Base-by-base conservation (phyloP, 768 basidiomycete genomes). In the Hygrophoropsis aurantiaca region DNA sequence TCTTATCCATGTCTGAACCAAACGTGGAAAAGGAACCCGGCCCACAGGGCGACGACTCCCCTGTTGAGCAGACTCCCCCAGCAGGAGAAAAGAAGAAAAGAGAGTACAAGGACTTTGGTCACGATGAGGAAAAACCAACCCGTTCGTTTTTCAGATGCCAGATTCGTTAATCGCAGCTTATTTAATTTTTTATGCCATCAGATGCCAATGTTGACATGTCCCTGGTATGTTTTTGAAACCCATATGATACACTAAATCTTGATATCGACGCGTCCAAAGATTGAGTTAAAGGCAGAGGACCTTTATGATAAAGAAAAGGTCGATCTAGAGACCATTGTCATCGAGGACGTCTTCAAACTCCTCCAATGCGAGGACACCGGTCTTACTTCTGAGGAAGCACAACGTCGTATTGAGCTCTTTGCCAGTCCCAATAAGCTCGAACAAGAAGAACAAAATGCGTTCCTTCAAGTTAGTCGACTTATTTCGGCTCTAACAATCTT, bases 271-370 rank as follows among this genome's bases (percentile, higher is more conserved):
- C 4, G 24, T 57, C 13, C 46, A n/a, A 46, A 76, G 81, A 94
- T 94, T 51, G 87, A 93, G 70, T 79, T 94, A 58, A 92, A 85
- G 67, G 90, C 91, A 3, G 92, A 94, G 69, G 92, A 94, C 67
- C 72, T 94, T 41, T 97, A 97, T 67, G 94, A 97, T 71, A 95
- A 95, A 75, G 95, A 98, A 73, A 98, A 98, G 76, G 95, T 98
- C 71, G 95, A 98, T 71, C 78, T 98, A 50, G 95, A 97, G 77
- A 94, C 93, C 18, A 87, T 98, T 58, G 87, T 91, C 54, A 88
- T 98, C 66, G 92, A 93, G 57, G 95, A 97, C 60, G 94, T 97
- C 66, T 93, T 97, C 79, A 90, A 86, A 51, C 86, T 98, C 42
- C 85, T 98, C 42, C 93, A 97, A 68, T 94, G 91, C 66, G 78